Evolutionary conservation across 2,329 filamentous ascomycete genomes (phyloP), one percentile per base, ranked within the genome.

Genomic region (Scopulariopsis brevicaulis): DNA sequence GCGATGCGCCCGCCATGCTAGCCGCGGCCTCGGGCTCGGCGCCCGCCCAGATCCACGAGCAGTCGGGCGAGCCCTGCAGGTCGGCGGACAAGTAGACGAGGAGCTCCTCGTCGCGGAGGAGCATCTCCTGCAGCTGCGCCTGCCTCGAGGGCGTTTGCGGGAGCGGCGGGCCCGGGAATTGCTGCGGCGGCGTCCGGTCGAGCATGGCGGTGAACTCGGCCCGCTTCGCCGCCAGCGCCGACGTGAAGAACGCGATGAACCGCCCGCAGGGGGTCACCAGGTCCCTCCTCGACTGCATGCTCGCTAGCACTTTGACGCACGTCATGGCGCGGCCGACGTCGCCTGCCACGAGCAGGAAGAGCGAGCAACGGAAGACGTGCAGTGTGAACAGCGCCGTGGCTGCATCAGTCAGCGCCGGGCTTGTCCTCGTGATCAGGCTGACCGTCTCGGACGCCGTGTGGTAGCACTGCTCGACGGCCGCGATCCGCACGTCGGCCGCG

Each of bases 41-140:
- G 34, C 81, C 78, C 65, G 81, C 73, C 93, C 92, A 96, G 4
- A 92, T 81, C 93, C 93, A 97, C 14, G 86, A 85, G 40, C 83
- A 83, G 56, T 91, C 86, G 0, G 80, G 77, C n/a, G 81, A 84
- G 1, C 86, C 88, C 71, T 97, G 93, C 65, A 95, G 77, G 71
- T 97, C 94, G 0, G 86, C 89, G 34, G 89, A 93, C 1, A 89
- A 84, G 65, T 96, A 96, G 0, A 86, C 89, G 32, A 97, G 74
- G 64, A 97, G 80, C 68, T 96, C 93, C 67, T 97, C 92, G 65
- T 99, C 92, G 3, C 78, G 76, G 53, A 75, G 54, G 20, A 79
- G 64, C 1, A 68, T 66, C 3, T 77, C 73, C 56, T 73, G 71
- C 57, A 64, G 63, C 57, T 55, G 63, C 52, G 60, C 66, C 54